phyloP scores from a whole-genome alignment of 2,329 filamentous ascomycete species.

The Coniella lustricola region DNA sequence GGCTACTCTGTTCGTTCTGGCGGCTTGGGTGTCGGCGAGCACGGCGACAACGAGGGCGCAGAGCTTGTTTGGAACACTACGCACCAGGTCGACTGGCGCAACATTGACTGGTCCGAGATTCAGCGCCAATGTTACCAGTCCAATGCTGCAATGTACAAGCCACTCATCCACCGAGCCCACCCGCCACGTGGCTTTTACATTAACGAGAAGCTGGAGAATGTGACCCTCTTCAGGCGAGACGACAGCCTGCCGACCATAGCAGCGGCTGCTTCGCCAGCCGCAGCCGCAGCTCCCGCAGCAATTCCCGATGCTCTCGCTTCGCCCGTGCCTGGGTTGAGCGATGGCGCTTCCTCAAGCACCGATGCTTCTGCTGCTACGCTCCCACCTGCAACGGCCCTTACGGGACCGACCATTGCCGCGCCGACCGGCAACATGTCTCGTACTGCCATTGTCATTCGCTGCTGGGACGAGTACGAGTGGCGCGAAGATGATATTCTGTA shows the following conservation, averaged over 20 bases:
- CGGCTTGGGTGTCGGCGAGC: slow-evolving; percentile 76
- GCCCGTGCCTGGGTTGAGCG: background rate
- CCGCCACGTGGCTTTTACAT: slow-evolving; percentile 46
- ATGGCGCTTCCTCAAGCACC: slow-evolving; percentile 6
- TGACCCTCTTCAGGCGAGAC: slow-evolving; percentile 22
- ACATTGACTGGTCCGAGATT: slow-evolving; percentile 70
- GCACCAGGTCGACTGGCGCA: slow-evolving; percentile 68
- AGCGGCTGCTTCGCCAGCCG: slow-evolving; percentile 11
- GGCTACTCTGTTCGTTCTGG: slow-evolving; percentile 76
- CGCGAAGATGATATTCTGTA: slow-evolving; percentile 75
- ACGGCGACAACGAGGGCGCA: slow-evolving; percentile 75
- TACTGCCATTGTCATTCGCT: slow-evolving; percentile 74
- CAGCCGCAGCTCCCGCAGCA: background rate
- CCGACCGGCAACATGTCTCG: slow-evolving; percentile 39
- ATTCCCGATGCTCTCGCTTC: background rate
- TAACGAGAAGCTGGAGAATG: slow-evolving; percentile 26
- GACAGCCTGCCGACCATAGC: slow-evolving; percentile 15
- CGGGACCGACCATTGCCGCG: slow-evolving; percentile 11
- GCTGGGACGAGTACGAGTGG: slow-evolving; percentile 76
- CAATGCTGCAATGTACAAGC: slow-evolving; percentile 64
- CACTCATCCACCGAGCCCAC: slow-evolving; percentile 32
- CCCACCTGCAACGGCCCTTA: slow-evolving; percentile 16
- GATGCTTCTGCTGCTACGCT: slow-evolving; percentile 14
- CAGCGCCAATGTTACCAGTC: slow-evolving; percentile 66
- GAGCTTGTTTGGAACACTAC: slow-evolving; percentile 68